Percentiles rank a stretch among this genome's conserved stretches.
Conservation (phyloP, 2,329 filamentous ascomycete genomes). For the Apiospora phragmitis region DNA sequence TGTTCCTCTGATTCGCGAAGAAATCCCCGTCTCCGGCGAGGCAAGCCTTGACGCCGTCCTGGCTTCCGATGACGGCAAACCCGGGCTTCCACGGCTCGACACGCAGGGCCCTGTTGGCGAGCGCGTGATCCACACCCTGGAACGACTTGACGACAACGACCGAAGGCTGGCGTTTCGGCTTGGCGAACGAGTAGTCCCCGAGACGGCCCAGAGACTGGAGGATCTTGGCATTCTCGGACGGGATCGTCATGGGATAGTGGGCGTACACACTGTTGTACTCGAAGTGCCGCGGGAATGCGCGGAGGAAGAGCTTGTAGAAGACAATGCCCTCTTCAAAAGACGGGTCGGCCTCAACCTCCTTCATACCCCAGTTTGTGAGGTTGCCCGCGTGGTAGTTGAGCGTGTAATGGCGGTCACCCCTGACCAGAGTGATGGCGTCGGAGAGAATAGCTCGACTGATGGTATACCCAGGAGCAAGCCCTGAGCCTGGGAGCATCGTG, state of each 20-base stretch:
- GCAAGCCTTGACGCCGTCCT: background rate
- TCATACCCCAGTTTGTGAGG: slow-evolving; percentile 68
- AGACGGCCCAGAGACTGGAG: slow-evolving; percentile 10
- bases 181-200: slow-evolving; percentile 4
- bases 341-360: slow-evolving; percentile 55
- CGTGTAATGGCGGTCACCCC: slow-evolving; percentile 66
- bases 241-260: slow-evolving; percentile 13
- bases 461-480: slow-evolving; percentile 48
- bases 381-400: slow-evolving; percentile 59
- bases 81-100: slow-evolving; percentile 8
- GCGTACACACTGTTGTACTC: slow-evolving; percentile 36
- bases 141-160: background rate
- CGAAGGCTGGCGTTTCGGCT: background rate
- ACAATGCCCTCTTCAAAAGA: slow-evolving; percentile 64
- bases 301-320: slow-evolving; percentile 65
- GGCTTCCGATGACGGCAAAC: background rate
- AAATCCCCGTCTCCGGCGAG: slow-evolving; percentile 2
- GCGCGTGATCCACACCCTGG: slow-evolving; percentile 3
- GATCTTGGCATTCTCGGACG: slow-evolving; percentile 15
- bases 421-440: slow-evolving; percentile 62
- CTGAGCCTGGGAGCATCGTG: slow-evolving; percentile 46
- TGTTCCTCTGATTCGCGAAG: background rate
- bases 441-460: slow-evolving; percentile 57
- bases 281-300: slow-evolving; percentile 65
- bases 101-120: background rate